Conservation (phyloP, 2,329 filamentous ascomycete genomes). For the Beauveria medogensis region DNA sequence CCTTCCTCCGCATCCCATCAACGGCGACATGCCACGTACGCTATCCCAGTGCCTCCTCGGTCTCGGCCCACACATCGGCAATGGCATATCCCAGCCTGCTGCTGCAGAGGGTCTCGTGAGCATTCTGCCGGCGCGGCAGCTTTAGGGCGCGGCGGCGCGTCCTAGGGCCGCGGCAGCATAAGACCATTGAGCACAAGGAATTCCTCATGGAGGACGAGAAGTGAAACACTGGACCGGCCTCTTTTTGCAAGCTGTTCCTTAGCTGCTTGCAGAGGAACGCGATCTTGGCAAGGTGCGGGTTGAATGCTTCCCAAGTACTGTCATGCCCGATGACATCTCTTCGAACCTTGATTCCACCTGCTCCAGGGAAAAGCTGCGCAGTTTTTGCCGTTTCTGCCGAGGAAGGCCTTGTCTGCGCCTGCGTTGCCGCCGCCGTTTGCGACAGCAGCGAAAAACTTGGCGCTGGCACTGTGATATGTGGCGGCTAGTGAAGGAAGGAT, state of each 20-base stretch:
- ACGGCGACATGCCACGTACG: background rate
- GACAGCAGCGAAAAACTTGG: background rate
- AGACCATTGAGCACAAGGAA: too few relatives aligned
- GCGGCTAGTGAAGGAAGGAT: constrained; percentile 1
- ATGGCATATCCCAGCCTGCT: background rate
- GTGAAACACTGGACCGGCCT: too few relatives aligned
- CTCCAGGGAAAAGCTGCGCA: constrained; percentile 1
- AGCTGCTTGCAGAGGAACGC: too few relatives aligned
- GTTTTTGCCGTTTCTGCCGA: background rate
- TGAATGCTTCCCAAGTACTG: too few relatives aligned
- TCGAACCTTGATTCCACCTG: background rate
- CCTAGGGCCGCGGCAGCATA: too few relatives aligned
- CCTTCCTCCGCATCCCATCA: background rate
- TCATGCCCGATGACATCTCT: too few relatives aligned
- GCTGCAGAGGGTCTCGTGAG: background rate
- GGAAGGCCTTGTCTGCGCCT: background rate
- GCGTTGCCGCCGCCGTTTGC: background rate
- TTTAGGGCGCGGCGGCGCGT: too few relatives aligned
- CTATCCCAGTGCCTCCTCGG: background rate
- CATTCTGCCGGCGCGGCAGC: too few relatives aligned
- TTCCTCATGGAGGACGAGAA: too few relatives aligned
- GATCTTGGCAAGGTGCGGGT: too few relatives aligned
- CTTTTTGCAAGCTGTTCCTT: too few relatives aligned
- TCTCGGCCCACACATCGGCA: background rate
- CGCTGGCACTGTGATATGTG: background rate